Base-by-base conservation (phyloP, 1,284 basidiomycete genomes). In the Sporisorium scitamineum region DNA sequence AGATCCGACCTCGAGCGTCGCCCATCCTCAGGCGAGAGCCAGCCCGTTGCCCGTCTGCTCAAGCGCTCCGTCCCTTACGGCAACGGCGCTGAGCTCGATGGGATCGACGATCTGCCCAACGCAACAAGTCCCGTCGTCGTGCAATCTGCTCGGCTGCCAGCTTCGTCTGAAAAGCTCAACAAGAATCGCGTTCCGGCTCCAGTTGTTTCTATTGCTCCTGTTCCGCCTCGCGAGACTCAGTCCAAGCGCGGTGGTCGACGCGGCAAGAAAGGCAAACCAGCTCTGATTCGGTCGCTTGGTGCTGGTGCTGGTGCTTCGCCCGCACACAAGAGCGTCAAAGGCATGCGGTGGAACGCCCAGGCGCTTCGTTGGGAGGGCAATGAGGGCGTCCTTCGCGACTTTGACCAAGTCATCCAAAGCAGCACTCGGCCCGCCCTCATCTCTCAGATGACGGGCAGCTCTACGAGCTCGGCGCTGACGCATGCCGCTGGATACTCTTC, bases 351-450 rank as follows among this genome's bases (percentile, higher is more conserved):
- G 93, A 97, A 98, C 86, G 94, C 94, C 24, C 88, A 87, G 37
- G 91, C 90, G 9, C 89, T 94, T 26, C 91, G 93, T 24, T 98
- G 95, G 95, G 95, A 98, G 88, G 96, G 96, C 64, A 97, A 98
- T 86, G 95, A 98, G 78, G 90, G 91, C 61, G 90, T 90, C 13
- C 89, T 97, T 44, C 90, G 92, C 65, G 94, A 94, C 67, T 98
- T 97, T 85, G 95, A 97, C 79, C 89, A 90, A 31, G 91, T 90
- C 6, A 89, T 93, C 48, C 90, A 91, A 54, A 91, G 91, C 10
- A 95, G 94, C 18, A 91, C 91, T 42, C 91, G 96, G n/a, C 96
- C 96, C 2, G 95, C 95, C 9, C 90, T 98, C 58, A 98, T 98
- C 83, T 58, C 80, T 51, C 81, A 78, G 50, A 61, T 81, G 44